Conservation (phyloP, 371 early-diverging fungal genomes). For the Phascolomyces articulosus region DNA sequence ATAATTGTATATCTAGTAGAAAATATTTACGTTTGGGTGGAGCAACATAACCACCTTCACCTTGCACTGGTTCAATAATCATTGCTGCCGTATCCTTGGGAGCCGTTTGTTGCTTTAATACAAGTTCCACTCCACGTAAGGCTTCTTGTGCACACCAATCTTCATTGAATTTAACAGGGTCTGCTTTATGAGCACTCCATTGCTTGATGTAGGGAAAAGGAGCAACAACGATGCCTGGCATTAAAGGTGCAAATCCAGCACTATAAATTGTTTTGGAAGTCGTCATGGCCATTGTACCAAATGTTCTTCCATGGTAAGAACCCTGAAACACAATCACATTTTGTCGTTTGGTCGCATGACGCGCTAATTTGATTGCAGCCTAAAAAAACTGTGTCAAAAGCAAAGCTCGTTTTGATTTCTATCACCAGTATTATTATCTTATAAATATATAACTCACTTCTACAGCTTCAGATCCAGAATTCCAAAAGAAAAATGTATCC, state of each 20-base stretch:
- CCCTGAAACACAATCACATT: conserved; percentile 58
- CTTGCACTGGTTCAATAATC: conserved; percentile 80
- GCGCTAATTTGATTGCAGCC: conserved; percentile 58
- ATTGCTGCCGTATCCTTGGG: conserved; percentile 70
- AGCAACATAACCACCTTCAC: conserved; percentile 81
- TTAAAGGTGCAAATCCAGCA: conserved; percentile 55
- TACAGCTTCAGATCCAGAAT: conserved; percentile 67
- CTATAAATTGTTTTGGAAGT: conserved; percentile 60
- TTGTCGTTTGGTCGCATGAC: conserved; percentile 58
- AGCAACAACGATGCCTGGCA: conserved; percentile 60
- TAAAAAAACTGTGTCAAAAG: neutral
- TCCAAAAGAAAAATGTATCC: conserved; percentile 63
- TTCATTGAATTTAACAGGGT: conserved; percentile 35
- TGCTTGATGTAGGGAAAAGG: conserved; percentile 57
- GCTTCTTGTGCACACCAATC: conserved; percentile 53
- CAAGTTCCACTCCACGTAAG: conserved; percentile 46
- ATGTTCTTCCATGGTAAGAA: conserved; percentile 63
- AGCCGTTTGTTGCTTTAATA: conserved; percentile 53
- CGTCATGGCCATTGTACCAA: conserved; percentile 60
- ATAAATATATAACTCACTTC: conserved; percentile 21
- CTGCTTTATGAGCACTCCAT: conserved; percentile 46
- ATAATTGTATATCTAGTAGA: too few relatives aligned
- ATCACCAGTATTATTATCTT: too few relatives aligned
- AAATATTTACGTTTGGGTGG: conserved; percentile 49
- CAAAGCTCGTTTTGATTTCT: too few relatives aligned